phyloP scores from a whole-genome alignment of 345 rosid genomes.

The Tarenaya hassleriana region DNA sequence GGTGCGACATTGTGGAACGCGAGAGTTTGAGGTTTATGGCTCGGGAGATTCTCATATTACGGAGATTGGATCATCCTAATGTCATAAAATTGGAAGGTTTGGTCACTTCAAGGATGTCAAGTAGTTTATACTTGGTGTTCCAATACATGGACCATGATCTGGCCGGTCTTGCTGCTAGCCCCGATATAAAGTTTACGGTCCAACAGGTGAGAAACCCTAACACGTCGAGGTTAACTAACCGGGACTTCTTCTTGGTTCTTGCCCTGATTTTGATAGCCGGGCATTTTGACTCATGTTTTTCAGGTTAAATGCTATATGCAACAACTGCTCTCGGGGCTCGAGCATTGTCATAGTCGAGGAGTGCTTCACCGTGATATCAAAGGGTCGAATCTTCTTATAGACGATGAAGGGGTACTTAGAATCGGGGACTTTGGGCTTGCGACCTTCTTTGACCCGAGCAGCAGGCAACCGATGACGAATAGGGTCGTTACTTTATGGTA shows the following conservation, averaged over 20 bases:
- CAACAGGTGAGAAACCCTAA: conserved; percentile 27
- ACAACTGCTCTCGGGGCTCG: conserved; percentile 86
- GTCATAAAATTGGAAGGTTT: conserved; percentile 90
- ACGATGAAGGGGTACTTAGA: conserved; percentile 70
- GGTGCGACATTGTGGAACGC: conserved; percentile 76
- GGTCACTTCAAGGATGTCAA: conserved; percentile 95
- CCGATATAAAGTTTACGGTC: conserved; percentile 65
- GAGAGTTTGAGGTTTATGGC: conserved; percentile 97
- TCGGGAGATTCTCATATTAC: conserved; percentile 87
- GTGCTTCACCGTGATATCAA: conserved; percentile 98
- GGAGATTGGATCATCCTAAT: conserved; percentile 89
- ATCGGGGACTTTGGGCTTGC: conserved; percentile 98
- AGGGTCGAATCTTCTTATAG: conserved; percentile 96
- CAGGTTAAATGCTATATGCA: conserved; percentile 91
- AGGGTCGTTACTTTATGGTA: conserved; percentile 96
- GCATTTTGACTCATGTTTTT: conserved; percentile 13
- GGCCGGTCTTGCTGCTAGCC: conserved; percentile 94
- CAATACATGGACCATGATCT: conserved; percentile 94
- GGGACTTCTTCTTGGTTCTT: background rate
- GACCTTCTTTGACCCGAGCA: conserved; percentile 68
- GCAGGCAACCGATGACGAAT: conserved; percentile 80
- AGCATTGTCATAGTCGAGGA: conserved; percentile 82
- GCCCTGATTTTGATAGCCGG: background rate
- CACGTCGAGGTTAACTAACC: background rate
- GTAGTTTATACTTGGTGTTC: conserved; percentile 87